Conservation (phyloP, 1,284 basidiomycete species). For the Sporisorium iseilematis-ciliati region DNA sequence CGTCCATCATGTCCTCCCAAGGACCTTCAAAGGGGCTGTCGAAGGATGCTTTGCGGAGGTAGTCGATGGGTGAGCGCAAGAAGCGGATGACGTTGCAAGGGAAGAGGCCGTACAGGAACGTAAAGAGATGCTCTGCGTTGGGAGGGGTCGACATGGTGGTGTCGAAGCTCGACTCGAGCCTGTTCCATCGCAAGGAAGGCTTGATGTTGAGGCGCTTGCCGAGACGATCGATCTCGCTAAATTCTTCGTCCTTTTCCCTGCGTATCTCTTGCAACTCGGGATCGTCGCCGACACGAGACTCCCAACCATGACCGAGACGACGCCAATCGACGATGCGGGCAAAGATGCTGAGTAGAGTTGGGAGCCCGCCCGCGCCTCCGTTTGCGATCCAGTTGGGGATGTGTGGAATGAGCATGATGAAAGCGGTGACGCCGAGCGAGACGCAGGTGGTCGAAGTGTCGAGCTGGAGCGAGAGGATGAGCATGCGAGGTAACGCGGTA, state of each 20-base stretch:
- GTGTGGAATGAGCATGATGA: constrained; percentile 68
- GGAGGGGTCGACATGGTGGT: constrained; percentile 54
- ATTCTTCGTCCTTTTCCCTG: constrained; percentile 57
- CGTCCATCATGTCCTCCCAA: constrained; percentile 77
- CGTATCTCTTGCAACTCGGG: constrained; percentile 39
- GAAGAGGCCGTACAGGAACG: constrained; percentile 85
- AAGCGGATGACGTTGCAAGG: constrained; percentile 85
- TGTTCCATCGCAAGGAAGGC: constrained; percentile 49
- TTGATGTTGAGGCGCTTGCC: constrained; percentile 57
- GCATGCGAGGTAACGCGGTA: constrained; percentile 56
- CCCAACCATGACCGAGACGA: constrained; percentile 56
- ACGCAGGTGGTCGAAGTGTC: constrained; percentile 60
- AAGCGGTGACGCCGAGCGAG: constrained; percentile 58
- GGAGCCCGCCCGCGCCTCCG: constrained; percentile 60
- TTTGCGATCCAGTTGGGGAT: constrained; percentile 65
- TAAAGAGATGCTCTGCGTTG: constrained; percentile 73
- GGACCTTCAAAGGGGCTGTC: constrained; percentile 70
- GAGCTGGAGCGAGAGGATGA: constrained; percentile 58
- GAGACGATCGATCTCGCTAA: constrained; percentile 54
- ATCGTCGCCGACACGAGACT: constrained; percentile 45
- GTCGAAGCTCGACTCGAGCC: constrained; percentile 57
- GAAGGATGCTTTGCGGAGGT: constrained; percentile 77
- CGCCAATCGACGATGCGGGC: constrained; percentile 64
- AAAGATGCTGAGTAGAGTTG: constrained; percentile 62
- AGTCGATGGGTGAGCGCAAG: constrained; percentile 77